Evolutionary conservation across 805 yeast species (phyloP).

Genomic region (Saccharomycopsis selenospora): DNA sequence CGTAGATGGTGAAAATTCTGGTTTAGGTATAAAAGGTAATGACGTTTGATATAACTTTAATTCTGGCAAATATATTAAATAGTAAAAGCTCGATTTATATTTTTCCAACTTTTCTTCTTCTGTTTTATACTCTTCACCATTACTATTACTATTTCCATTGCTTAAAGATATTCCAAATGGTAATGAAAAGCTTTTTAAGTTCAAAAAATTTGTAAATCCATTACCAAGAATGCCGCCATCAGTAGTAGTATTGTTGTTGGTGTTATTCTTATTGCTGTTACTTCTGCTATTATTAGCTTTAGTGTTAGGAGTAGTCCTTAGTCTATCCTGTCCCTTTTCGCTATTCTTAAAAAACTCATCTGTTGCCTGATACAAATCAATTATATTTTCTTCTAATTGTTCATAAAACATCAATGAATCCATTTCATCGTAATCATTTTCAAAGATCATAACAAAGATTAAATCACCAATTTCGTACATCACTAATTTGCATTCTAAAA

Average conservation of each 20-base stretch:
- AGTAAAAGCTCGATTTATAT: constrained; percentile 16
- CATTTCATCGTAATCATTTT: constrained; percentile 15
- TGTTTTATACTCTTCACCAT: background rate
- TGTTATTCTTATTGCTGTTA: too few relatives aligned
- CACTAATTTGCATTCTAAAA: constrained; percentile 8
- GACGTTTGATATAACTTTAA: constrained; percentile 18
- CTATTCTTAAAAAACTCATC: constrained; percentile 14
- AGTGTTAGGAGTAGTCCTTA: background rate
- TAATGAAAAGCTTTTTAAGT: constrained; percentile 6
- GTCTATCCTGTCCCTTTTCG: background rate
- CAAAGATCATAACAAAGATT: constrained; percentile 13
- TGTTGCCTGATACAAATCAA: constrained; percentile 17
- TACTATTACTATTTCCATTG: background rate
- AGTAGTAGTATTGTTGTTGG: too few relatives aligned
- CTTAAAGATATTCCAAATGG: constrained; percentile 18
- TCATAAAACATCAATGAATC: constrained; percentile 13
- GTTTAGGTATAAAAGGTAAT: constrained; percentile 15
- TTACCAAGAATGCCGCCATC: background rate
- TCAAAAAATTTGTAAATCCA: constrained; percentile 1
- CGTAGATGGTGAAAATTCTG: background rate
- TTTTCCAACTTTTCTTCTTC: constrained; percentile 12
- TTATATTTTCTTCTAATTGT: constrained; percentile 16
- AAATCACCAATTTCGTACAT: constrained; percentile 12
- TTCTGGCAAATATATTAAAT: constrained; percentile 16
- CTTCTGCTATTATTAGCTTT: background rate